Conservation (phyloP, 2,329 filamentous ascomycete species). For the Ophiocordyceps camponoti-leonardi region DNA sequence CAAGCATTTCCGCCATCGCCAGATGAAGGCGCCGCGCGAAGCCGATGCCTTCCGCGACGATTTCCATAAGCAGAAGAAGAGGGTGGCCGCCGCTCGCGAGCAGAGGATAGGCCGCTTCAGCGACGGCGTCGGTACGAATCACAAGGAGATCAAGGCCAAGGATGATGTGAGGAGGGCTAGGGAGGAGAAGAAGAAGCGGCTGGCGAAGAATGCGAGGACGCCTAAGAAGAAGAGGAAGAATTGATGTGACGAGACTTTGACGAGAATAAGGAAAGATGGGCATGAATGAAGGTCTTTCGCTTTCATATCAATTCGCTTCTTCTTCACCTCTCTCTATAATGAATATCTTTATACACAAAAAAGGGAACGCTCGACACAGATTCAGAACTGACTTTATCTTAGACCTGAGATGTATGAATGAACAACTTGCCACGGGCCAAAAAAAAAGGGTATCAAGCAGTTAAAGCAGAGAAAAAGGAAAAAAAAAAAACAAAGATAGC, state of each 20-base stretch:
- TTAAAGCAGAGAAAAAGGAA: neutral
- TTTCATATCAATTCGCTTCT: too few relatives aligned
- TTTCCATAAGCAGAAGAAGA: conserved; percentile 79
- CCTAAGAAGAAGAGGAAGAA: conserved; percentile 31
- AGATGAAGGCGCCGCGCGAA: conserved; percentile 76
- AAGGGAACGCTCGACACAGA: too few relatives aligned
- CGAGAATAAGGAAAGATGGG: neutral
- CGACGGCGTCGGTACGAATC: conserved; percentile 52
- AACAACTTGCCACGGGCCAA: neutral
- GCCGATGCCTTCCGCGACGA: conserved; percentile 88
- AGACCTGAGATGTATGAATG: too few relatives aligned
- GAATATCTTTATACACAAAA: too few relatives aligned
- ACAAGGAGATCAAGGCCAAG: conserved; percentile 58
- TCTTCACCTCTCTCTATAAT: too few relatives aligned
- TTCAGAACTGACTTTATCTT: too few relatives aligned
- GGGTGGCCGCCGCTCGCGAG: conserved; percentile 72
- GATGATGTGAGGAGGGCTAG: conserved; percentile 77
- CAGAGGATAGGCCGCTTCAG: conserved; percentile 60
- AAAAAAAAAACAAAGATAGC: neutral
- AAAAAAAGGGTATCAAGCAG: neutral
- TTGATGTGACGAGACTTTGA: neutral
- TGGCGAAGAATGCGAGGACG: conserved; percentile 79
- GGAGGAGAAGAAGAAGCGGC: conserved; percentile 56
- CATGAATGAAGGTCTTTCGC: neutral
- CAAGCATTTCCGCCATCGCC: conserved; percentile 60